Percentiles rank a stretch among this genome's conserved stretches.
phyloP scores from a whole-genome alignment of 1,284 basidiomycete genomes.

The Rhodotorula sp. region DNA sequence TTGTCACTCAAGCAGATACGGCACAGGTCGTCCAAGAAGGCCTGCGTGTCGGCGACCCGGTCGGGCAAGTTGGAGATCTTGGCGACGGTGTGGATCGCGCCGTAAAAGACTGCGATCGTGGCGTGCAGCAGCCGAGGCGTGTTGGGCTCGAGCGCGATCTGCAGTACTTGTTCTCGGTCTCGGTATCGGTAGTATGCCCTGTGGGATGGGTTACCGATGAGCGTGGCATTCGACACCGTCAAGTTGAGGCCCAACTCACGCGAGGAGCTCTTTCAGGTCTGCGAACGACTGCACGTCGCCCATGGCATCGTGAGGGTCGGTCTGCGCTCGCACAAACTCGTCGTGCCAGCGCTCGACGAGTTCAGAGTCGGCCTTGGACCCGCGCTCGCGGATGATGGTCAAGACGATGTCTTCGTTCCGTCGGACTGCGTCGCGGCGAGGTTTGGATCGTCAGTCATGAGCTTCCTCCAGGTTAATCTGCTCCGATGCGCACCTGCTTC shows the following conservation, averaged over 20 bases:
- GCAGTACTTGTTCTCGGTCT: conserved; percentile 39
- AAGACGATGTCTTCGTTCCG: conserved; percentile 35
- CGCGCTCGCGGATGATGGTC: conserved; percentile 33
- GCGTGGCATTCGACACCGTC: not conserved
- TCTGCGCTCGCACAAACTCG: conserved; percentile 10
- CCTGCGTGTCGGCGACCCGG: conserved; percentile 37
- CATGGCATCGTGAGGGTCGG: not conserved
- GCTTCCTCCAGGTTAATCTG: too few relatives aligned
- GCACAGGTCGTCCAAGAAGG: conserved; percentile 38
- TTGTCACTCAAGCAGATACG: conserved; percentile 14
- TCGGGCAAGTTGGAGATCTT: conserved; percentile 32
- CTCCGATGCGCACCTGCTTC: conserved; percentile 15
- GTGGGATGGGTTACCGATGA: not conserved
- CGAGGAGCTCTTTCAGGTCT: conserved; percentile 34
- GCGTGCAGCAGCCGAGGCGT: conserved; percentile 29
- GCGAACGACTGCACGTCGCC: conserved; percentile 12
- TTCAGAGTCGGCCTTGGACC: not conserved
- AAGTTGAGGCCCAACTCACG: conserved; percentile 15
- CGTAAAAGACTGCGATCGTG: conserved; percentile 37
- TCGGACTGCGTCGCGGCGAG: conserved; percentile 8
- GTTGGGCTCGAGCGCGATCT: conserved; percentile 32
- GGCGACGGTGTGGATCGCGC: conserved; percentile 38
- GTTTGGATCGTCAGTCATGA: not conserved
- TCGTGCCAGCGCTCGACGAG: conserved; percentile 28
- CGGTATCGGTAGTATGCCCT: conserved; percentile 36